A percentile compares a stretch with the other conserved stretches of the same genome.
Evolutionary conservation across 2,329 filamentous ascomycete genomes (phyloP).

Genomic region (Capronia americana): DNA sequence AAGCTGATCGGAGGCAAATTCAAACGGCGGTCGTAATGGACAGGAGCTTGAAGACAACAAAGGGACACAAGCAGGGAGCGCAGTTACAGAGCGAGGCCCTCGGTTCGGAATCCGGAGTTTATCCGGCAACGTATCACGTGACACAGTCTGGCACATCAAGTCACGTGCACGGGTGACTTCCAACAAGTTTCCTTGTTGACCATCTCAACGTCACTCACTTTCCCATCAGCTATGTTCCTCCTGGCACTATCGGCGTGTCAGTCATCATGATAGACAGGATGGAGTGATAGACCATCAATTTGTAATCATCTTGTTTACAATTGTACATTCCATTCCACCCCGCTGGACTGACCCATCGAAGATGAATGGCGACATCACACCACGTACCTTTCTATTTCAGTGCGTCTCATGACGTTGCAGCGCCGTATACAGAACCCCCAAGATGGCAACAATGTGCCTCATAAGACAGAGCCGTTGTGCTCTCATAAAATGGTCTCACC

Average conservation of each 20-base stretch:
- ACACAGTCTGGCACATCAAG: rapidly evolving
- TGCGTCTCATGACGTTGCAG: background rate
- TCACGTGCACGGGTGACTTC: background rate
- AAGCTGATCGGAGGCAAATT: background rate
- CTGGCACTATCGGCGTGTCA: background rate
- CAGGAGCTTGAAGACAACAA: background rate
- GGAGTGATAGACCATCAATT: background rate
- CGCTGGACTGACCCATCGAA: background rate
- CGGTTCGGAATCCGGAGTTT: background rate
- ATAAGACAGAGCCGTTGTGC: background rate
- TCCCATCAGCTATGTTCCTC: background rate
- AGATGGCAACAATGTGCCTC: background rate
- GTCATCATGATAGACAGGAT: background rate
- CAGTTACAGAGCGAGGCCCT: background rate
- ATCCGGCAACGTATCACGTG: background rate
- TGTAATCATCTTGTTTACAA: background rate
- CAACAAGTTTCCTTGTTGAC: background rate
- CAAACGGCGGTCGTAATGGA: background rate
- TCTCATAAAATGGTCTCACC: background rate
- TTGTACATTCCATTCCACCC: background rate
- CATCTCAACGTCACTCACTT: background rate
- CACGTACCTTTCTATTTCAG: background rate
- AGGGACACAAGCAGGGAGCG: background rate
- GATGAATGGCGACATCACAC: background rate
- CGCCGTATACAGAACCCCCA: background rate